Conservation (phyloP, 345 rosid genomes). For the Corchorus olitorius region DNA sequence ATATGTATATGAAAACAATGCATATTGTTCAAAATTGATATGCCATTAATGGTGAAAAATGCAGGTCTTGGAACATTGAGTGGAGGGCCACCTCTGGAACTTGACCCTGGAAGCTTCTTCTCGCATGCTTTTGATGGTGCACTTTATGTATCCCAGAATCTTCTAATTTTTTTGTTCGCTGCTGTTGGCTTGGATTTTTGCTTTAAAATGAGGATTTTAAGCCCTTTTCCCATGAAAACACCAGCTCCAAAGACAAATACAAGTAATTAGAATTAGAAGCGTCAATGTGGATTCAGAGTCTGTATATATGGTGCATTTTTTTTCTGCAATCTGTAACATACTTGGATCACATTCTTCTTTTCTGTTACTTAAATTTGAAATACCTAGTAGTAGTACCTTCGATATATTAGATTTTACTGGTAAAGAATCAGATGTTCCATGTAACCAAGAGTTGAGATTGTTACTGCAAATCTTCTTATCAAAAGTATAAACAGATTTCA, state of each 20-base stretch:
- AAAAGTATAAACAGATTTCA: neutral
- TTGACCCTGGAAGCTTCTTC: slow-evolving; percentile 43
- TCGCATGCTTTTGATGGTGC: slow-evolving; percentile 51
- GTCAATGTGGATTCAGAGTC: neutral
- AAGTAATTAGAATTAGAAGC: slow-evolving; percentile 9
- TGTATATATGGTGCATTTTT: neutral
- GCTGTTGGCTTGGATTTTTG: slow-evolving; percentile 61
- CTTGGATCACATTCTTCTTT: neutral
- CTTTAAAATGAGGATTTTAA: slow-evolving; percentile 51
- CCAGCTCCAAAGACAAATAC: slow-evolving; percentile 22
- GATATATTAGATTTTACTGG: neutral
- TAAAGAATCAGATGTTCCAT: neutral
- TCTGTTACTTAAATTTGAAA: neutral
- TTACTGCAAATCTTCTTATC: neutral
- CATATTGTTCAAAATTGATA: neutral
- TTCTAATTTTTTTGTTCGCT: slow-evolving; percentile 53
- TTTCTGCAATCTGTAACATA: neutral
- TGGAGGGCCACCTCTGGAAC: slow-evolving; percentile 68
- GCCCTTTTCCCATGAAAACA: slow-evolving; percentile 50
- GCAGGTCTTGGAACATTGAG: slow-evolving; percentile 71
- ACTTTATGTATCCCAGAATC: slow-evolving; percentile 44
- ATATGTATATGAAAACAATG: neutral
- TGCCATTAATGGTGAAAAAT: slow-evolving; percentile 7
- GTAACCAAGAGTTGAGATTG: neutral
- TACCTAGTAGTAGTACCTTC: no score